Base-by-base conservation (phyloP, 768 basidiomycete genomes). In the Tricholoma terreum region DNA sequence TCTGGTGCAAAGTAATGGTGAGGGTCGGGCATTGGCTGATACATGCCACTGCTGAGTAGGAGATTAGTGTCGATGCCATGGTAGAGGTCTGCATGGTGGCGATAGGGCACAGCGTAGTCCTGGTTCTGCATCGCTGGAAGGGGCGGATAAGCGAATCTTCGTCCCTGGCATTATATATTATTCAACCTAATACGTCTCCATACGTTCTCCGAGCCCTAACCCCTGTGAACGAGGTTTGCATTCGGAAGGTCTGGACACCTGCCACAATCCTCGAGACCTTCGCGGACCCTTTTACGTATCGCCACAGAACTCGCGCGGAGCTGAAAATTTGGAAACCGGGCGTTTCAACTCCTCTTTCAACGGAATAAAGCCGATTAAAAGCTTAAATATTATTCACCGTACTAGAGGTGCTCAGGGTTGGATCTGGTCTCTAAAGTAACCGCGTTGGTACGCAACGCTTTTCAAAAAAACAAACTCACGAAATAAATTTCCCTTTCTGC, bases 121-220 rank as follows among this genome's bases (percentile, higher is more conserved):
- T 72, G 72, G 55, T 70, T 65, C 63, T 78, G 74, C 77, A 76
- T 76, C 61, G 66, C 61, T 66, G 64, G 68, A 60, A 68, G 69
- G 71, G 70, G 72, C 69, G 68, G 71, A 67, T 70, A 66, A 69
- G 65, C 54, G 67, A 66, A 64, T 65, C 63, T 62, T 60, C 63
- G 56, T 59, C 63, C 63, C 58, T 66, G 71, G 67, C 70, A 71
- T 76, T 79, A 77, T 79, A 79, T 79, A 78, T 77, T 77, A 70
- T 70, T 67, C 65, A 67, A 73, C 71, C 67, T 70, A 72, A 73
- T 74, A 75, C 73, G 72, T 72, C 68, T 71, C 62, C 63, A 73
- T 71, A 73, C 69, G 71, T 70, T 64, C 67, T 62, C 63, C 67
- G 67, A 21, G 46, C 30, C 27, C 27, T 15, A 31, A 49, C 24